phyloP scores from a whole-genome alignment of 2,329 filamentous ascomycete genomes.

The Scolecobasidium constrictum region DNA sequence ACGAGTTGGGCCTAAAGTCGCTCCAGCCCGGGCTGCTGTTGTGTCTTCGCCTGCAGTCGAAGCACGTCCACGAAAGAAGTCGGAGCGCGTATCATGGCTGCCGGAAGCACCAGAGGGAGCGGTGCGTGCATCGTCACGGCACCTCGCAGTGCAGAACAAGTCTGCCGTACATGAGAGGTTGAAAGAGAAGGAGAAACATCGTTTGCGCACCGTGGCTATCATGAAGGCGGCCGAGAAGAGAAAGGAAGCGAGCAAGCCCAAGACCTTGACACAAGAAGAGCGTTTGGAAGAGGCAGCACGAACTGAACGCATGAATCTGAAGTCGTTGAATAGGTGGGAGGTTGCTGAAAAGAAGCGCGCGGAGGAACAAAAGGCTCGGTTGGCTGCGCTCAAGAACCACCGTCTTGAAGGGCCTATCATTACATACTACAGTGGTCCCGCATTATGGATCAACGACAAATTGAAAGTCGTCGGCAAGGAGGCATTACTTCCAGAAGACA shows the following conservation, averaged over 20 bases:
- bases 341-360: constrained; percentile 81
- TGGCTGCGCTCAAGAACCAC: constrained; percentile 80
- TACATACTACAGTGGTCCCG: constrained; percentile 87
- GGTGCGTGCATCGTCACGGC: constrained; percentile 49
- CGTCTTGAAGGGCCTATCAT: constrained; percentile 82
- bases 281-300: constrained; percentile 70
- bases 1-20: constrained; percentile 22
- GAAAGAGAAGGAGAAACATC: constrained; percentile 58
- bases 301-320: constrained; percentile 77
- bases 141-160: constrained; percentile 51
- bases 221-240: constrained; percentile 51
- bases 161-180: constrained; percentile 54
- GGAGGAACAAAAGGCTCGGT: constrained; percentile 68
- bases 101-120: constrained; percentile 52
- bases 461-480: constrained; percentile 54
- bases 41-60: constrained; percentile 35
- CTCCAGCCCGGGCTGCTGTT: constrained; percentile 21
- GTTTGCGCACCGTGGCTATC: constrained; percentile 56
- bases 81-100: constrained; percentile 60
- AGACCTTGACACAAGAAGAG: constrained; percentile 77
- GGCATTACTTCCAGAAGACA: constrained; percentile 23
- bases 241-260: constrained; percentile 64
- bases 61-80: constrained; percentile 45
- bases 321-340: constrained; percentile 89
- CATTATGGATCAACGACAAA: constrained; percentile 67